These are phyloP conservation scores for Aspergillus ellipticus DNA, from an alignment of 495 filamentous ascomycete genomes.

Conservation along the genomic window DNA sequence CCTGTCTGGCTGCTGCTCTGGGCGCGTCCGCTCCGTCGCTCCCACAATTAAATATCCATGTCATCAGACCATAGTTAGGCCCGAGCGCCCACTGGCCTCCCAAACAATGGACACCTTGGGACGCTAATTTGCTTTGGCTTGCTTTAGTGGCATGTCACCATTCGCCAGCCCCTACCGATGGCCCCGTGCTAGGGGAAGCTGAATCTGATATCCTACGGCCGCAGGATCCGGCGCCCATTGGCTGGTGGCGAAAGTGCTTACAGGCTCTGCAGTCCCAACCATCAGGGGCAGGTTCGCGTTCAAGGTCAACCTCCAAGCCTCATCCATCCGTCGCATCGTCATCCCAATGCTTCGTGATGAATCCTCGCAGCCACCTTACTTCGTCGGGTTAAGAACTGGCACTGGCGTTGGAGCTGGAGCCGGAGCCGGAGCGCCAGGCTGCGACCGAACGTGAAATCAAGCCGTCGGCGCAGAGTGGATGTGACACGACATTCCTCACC, in stretches of 20 bases:
- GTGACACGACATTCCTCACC: constrained; percentile 11
- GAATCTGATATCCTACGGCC: constrained; percentile 4
- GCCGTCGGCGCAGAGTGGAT: constrained; percentile 9
- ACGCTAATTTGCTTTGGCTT: constrained; percentile 25
- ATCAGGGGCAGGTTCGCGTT: neutral
- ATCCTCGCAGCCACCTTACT: neutral
- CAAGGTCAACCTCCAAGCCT: neutral
- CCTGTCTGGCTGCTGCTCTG: neutral
- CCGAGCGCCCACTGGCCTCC: constrained; percentile 11
- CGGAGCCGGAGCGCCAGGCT: constrained; percentile 1
- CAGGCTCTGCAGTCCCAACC: neutral
- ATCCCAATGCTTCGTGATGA: neutral
- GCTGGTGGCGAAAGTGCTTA: neutral
- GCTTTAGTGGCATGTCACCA: constrained; percentile 26
- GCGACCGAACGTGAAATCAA: constrained; percentile 1
- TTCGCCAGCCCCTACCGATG: constrained; percentile 14
- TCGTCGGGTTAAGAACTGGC: neutral
- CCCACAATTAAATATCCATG: neutral
- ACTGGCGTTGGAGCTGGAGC: neutral
- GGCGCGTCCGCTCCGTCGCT: neutral
- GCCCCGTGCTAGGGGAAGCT: constrained; percentile 11
- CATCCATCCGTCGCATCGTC: neutral
- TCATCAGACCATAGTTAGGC: constrained; percentile 10
- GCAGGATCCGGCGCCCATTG: neutral
- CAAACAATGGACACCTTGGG: constrained; percentile 7